These are phyloP conservation scores for Jamesozyma jinghongensis DNA, from an alignment of 805 yeast species.

Conservation along the genomic window DNA sequence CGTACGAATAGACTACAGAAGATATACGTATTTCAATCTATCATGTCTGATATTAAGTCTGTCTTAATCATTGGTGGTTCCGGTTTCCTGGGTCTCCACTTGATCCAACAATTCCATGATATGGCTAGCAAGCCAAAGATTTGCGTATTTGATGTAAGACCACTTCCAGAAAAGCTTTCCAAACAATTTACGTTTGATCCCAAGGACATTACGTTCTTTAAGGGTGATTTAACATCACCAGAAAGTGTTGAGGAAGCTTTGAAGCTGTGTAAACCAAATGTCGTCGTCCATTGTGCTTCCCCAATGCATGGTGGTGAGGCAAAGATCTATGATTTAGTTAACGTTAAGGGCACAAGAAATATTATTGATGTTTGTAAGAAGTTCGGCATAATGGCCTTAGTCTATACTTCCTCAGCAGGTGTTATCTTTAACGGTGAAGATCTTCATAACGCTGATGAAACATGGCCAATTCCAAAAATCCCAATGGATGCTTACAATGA, in stretches of 20 bases:
- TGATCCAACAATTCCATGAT: conserved; percentile 74
- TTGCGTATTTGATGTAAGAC: conserved; percentile 86
- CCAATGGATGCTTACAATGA: conserved; percentile 97
- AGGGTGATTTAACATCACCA: conserved; percentile 77
- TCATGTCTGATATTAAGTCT: conserved; percentile 10
- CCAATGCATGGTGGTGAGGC: conserved; percentile 88
- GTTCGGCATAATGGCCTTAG: conserved; percentile 48
- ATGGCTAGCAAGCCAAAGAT: conserved; percentile 59
- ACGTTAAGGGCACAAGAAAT: conserved; percentile 79
- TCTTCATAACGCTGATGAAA: conserved; percentile 83
- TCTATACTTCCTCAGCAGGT: conserved; percentile 96
- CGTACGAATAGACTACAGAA: no score
- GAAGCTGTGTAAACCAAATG: conserved; percentile 48
- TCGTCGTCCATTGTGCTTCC: conserved; percentile 91
- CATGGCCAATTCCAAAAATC: conserved; percentile 82
- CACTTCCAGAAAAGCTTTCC: conserved; percentile 65
- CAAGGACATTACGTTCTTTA: conserved; percentile 45
- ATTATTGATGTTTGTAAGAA: conserved; percentile 55
- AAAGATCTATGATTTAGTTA: conserved; percentile 77
- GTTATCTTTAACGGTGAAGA: conserved; percentile 95
- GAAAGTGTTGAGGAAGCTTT: conserved; percentile 62
- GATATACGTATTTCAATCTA: no score
- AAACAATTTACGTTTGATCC: conserved; percentile 67
- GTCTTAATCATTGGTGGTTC: conserved; percentile 92
- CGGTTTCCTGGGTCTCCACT: conserved; percentile 88